Evolutionary conservation across 2,329 filamentous ascomycete species (phyloP), one percentile per base, ranked within the genome.

Genomic region (Calonectria pteridis): DNA sequence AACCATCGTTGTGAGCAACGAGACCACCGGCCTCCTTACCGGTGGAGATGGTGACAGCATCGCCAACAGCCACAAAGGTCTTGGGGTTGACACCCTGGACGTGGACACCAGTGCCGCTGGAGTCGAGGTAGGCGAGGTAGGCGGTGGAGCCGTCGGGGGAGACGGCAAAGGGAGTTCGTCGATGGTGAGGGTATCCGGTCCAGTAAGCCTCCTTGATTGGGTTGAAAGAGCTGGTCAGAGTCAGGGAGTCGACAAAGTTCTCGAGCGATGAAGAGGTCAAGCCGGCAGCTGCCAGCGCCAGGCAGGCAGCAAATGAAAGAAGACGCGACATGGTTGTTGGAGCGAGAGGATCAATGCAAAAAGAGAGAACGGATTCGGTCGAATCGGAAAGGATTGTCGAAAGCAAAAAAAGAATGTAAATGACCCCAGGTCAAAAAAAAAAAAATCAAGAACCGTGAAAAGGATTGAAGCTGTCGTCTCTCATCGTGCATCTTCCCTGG

Each of bases 1-100:
- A 93, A 3, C 91, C 91, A 80, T 93, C 90, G 80, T 92, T 89
- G 78, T 92, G 91, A 20, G 90, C 91, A 53, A 92, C 88, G 1
- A 93, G 86, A 58, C 91, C 91, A 67, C 90, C 89, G 6, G 89
- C 90, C 82, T 92, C 91, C 77, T 90, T 89, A 49, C 86, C 90
- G 18, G 87, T 86, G n/a, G 85, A 78, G 49, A 92, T 83, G 0
- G 88, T 89, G 4, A 91, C 84, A 0, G 87, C 81, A 31, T 85
- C 85, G 10, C 90, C 91, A 13, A 88, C 87, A 18, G 89, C 87
- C 20, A 85, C 84, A 76, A 92, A 92, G 10, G 89, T 90, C 4
- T 83, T 81, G 2, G 89, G 87, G 76, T 91, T 85, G 26, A 93
- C 84, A 53, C 89, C 85, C 81, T 92, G 90, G 23, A 93, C 83